Evolutionary conservation across 306 rosid genomes (phyloP), one percentile per base, ranked within the genome.

Genomic region (Styphnolobium japonicum): DNA sequence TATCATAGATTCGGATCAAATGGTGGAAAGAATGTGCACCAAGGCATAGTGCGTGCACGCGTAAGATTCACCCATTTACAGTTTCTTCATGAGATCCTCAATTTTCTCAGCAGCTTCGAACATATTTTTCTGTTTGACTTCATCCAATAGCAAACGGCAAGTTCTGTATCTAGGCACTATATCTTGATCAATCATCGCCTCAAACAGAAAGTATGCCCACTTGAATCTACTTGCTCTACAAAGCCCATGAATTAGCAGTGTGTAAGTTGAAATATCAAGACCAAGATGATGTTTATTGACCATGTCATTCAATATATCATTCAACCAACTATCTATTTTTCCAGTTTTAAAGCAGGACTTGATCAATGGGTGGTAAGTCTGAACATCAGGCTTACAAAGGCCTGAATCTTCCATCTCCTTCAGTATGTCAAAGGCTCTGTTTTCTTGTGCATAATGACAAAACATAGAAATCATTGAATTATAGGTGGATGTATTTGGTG

Each of bases 401-500:
- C 88, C 88, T 7, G 86, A 88, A 57, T 78, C 82, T 85, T 94
- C 90, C 95, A 94, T 87, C 76, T 88, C 86, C 73, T 58, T 45
- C 22, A 94, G 72, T 55, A 83, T 39, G 27, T 78, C 73, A 51
- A 87, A 81, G 76, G 97, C 97, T 75, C 75, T 82, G 14, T 81
- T 82, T 83, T 83, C 92, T 76, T 75, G 87, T 34, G 67, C 90
- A 71, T 81, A 67, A 74, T 75, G 80, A 81, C 95, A 94, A 81
- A 87, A 92, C 89, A 94, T 82, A 58, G 93, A 87, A 82, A 92
- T 91, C 93, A 94, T 40, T 42, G 97, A 83, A 81, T 92, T 91
- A 82, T 87, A 92, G 37, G 97, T 92, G 16, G 97, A 92, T 53
- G 92, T 87, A 81, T 86, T 89, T 27, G 90, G 97, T 43, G 71